Percentiles rank a stretch among this genome's conserved stretches.
Conservation (phyloP, 1,139 yeast species). For the Debaryomyces sp. region DNA sequence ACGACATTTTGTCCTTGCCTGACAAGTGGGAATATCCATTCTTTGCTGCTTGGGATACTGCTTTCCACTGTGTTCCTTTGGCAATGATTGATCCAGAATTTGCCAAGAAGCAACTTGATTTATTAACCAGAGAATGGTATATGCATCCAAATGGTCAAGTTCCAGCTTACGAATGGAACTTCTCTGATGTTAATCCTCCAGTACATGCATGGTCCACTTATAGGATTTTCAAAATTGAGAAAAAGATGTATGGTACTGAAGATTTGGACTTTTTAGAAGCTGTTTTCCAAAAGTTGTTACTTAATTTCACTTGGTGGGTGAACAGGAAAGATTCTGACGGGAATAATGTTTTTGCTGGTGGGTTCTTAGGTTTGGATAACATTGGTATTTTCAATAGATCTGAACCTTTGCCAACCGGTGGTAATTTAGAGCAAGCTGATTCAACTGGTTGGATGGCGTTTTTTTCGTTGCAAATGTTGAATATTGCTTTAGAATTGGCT, state of each 20-base stretch:
- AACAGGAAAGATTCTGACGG: conserved; percentile 90
- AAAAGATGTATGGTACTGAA: conserved; percentile 81
- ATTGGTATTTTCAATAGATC: conserved; percentile 94
- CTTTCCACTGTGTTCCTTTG: conserved; percentile 92
- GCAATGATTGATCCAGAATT: conserved; percentile 96
- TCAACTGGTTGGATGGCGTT: conserved; percentile 99
- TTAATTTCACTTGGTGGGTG: conserved; percentile 98
- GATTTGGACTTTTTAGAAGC: conserved; percentile 87
- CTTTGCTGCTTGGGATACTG: conserved; percentile 98
- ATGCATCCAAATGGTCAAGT: conserved; percentile 99
- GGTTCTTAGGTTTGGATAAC: conserved; percentile 91
- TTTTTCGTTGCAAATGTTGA: conserved; percentile 87
- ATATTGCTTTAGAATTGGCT: conserved; percentile 87
- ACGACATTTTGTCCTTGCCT: conserved; percentile 87
- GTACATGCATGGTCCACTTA: conserved; percentile 98
- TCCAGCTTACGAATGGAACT: conserved; percentile 98
- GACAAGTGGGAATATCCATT: conserved; percentile 98
- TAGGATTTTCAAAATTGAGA: conserved; percentile 85
- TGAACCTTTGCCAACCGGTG: conserved; percentile 94
- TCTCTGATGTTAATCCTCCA: conserved; percentile 94
- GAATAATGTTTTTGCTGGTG: conserved; percentile 92
- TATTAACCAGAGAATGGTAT: conserved; percentile 93
- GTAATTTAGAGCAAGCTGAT: conserved; percentile 90
- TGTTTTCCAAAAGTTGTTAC: conserved; percentile 85
- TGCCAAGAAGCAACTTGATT: conserved; percentile 87